Base-by-base conservation (phyloP, 768 basidiomycete species). In the Coprinellus micaceus region DNA sequence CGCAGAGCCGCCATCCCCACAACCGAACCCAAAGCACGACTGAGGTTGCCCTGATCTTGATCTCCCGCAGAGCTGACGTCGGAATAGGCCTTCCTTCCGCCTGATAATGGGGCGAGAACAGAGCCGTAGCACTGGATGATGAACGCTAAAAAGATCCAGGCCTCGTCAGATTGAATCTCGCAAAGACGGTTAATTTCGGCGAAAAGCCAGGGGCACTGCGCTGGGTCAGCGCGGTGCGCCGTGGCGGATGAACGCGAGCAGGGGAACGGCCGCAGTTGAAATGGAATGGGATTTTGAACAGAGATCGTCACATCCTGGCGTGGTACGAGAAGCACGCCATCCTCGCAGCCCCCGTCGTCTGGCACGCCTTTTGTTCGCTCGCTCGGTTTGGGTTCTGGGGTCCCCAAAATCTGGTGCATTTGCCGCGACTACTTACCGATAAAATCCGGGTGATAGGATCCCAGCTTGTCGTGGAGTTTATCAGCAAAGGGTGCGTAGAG, bases 391-490 rank as follows among this genome's bases (percentile, higher is more conserved):
- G 72, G 66, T 68, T 55, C 54, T 61, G 58, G 60, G 63, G 64
- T 54, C 65, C 67, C 66, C 64, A 66, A 54, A 67, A 58, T 44
- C 41, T 52, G 56, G 56, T 57, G 56, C 50, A 57, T 25, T 22
- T 10, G 67, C 69, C 68, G 10, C 15, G 15, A 48, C 13, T 65
- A 84, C 90, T 76, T 72, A 93, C 91, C 78, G 71, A 94, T 92
- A 76, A 96, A 91, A 78, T 96, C 94, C 58, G 94, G 94, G 72
- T 96, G 94, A 76, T 92, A 91, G 54, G 82, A 80, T 67, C 80
- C 86, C 60, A 96, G 80, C 76, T 94, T 96, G 75, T 84, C 76
- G 73, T 91, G 82, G 67, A 96, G 83, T 75, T 95, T 96, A 76
- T 84, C 84, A 67, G 85, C 87, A 76, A 93, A 89, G 68, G 93